phyloP scores from a whole-genome alignment of 1,284 basidiomycete species.

The Pulchroboletus neoregius region DNA sequence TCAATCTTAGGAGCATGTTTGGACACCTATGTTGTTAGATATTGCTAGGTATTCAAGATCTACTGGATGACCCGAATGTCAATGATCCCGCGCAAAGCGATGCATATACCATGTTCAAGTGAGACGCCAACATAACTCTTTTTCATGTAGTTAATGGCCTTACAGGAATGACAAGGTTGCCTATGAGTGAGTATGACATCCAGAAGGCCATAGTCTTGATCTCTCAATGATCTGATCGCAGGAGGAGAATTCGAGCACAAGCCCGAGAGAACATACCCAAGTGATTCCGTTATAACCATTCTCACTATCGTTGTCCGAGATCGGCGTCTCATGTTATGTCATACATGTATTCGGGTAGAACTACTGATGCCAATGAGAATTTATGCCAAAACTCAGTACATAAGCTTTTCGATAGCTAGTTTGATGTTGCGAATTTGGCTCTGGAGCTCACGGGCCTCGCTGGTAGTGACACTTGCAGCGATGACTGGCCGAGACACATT shows the following conservation, averaged over 20 bases:
- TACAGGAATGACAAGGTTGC: slow-evolving; percentile 83
- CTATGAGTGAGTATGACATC: slow-evolving; percentile 66
- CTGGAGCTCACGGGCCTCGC: slow-evolving; percentile 89
- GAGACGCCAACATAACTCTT: slow-evolving; percentile 31
- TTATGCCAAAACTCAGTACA: slow-evolving; percentile 23
- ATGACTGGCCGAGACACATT: slow-evolving; percentile 96
- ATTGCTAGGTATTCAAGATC: slow-evolving; percentile 90
- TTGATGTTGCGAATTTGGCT: slow-evolving; percentile 92
- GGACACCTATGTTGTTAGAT: slow-evolving; percentile 53
- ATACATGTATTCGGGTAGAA: slow-evolving; percentile 17
- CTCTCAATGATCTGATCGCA: slow-evolving; percentile 29
- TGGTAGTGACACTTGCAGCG: slow-evolving; percentile 91
- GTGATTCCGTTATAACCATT: slow-evolving; percentile 36
- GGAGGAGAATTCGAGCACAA: slow-evolving; percentile 74
- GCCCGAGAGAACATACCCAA: slow-evolving; percentile 84
- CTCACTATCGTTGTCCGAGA: neutral
- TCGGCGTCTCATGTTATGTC: slow-evolving; percentile 7
- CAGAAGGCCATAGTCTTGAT: neutral
- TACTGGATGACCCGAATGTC: slow-evolving; percentile 92
- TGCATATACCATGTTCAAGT: slow-evolving; percentile 98
- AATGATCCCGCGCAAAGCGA: slow-evolving; percentile 96
- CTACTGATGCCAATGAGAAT: slow-evolving; percentile 6
- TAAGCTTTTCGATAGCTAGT: slow-evolving; percentile 76
- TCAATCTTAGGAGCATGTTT: neutral
- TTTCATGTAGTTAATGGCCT: slow-evolving; percentile 8